Conservation (phyloP, 192 early-diverging fungal species). For the Podila clonocystis region DNA sequence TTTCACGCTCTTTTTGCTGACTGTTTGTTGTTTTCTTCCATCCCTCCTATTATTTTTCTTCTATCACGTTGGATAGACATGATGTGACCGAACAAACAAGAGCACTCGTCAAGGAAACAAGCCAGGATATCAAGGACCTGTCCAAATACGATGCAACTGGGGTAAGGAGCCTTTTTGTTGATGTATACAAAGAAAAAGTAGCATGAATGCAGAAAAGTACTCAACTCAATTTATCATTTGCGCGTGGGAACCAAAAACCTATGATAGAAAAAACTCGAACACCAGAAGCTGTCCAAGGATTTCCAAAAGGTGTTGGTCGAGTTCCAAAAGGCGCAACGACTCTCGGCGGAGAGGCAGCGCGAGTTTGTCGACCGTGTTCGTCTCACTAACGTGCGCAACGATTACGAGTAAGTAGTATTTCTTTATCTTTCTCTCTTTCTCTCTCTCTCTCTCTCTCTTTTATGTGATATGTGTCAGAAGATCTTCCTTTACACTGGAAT, state of each 20-base stretch:
- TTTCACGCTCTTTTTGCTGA: background rate
- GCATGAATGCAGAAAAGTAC: background rate
- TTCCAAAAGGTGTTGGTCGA: constrained; percentile 92
- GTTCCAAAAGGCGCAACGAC: constrained; percentile 87
- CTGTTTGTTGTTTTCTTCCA: background rate
- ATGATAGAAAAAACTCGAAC: constrained; percentile 80
- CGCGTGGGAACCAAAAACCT: background rate
- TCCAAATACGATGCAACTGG: constrained; percentile 61
- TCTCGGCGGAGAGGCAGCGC: constrained; percentile 84
- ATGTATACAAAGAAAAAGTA: background rate
- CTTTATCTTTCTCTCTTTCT: too few species aligned
- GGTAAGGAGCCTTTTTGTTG: constrained; percentile 21
- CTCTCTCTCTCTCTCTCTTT: background rate
- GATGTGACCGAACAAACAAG: constrained; percentile 84
- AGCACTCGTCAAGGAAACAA: constrained; percentile 83
- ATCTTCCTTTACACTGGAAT: too few species aligned
- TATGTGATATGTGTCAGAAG: background rate
- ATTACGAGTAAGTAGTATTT: constrained; percentile 56
- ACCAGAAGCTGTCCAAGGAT: constrained; percentile 94
- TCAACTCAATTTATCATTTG: background rate
- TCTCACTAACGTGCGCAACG: constrained; percentile 54
- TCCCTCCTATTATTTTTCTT: background rate
- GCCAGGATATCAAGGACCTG: constrained; percentile 79
- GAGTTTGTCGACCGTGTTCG: constrained; percentile 86
- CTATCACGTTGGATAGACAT: constrained; percentile 56